Conservation (phyloP, 1,284 basidiomycete genomes). For the Ganoderma boninense region DNA sequence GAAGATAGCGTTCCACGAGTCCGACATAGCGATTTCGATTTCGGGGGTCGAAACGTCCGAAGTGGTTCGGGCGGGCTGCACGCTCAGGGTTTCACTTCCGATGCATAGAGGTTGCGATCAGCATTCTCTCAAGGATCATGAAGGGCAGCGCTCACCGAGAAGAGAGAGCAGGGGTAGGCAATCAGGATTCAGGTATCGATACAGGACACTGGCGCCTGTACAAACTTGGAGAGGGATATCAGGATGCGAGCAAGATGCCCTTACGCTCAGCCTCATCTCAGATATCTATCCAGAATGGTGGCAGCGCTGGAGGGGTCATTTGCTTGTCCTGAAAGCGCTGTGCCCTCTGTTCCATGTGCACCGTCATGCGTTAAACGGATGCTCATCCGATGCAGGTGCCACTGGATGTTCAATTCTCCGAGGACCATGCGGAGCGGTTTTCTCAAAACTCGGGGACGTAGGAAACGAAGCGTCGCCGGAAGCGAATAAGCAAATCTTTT, state of each 20-base stretch:
- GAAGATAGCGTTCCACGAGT: slow-evolving; percentile 6
- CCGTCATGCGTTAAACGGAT: background rate
- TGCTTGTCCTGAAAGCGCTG: background rate
- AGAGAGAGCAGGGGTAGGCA: background rate
- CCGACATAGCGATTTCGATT: background rate
- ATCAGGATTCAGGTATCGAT: background rate
- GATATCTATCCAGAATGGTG: background rate
- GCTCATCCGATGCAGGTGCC: background rate
- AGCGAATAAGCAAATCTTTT: too few species aligned
- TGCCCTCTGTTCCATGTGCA: background rate
- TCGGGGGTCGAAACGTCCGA: background rate
- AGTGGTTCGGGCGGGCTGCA: background rate
- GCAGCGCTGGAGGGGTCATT: background rate
- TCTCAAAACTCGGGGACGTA: background rate
- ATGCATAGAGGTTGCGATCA: background rate
- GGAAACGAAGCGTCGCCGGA: too few species aligned
- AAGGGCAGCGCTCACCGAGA: background rate
- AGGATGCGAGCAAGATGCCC: background rate
- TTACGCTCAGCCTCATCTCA: too few species aligned
- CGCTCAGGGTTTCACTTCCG: background rate
- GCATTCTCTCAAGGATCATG: background rate
- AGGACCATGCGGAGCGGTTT: background rate
- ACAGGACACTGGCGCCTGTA: background rate
- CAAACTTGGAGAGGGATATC: background rate
- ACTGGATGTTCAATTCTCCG: background rate